These are phyloP conservation scores for Gaertneriomyces semiglobifer DNA, from an alignment of 192 early-diverging fungal genomes.

Conservation along the genomic window DNA sequence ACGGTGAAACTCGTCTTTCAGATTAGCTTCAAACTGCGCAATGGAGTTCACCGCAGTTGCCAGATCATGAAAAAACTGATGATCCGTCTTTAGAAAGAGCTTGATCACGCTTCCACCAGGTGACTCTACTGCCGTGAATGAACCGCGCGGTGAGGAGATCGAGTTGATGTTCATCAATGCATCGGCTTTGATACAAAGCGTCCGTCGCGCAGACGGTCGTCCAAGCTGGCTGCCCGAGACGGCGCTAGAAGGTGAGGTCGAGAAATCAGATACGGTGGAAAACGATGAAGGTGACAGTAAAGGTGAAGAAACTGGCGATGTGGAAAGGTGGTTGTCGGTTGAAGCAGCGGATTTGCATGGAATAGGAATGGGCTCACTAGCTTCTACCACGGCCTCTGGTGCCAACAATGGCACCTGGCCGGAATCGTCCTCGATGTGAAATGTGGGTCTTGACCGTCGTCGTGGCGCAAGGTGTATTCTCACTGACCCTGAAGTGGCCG, in stretches of 20 bases:
- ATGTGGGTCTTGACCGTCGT: background rate
- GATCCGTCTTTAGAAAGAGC: conserved; percentile 21
- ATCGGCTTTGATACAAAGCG: too few relatives aligned
- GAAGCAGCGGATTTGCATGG: background rate
- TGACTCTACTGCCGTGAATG: background rate
- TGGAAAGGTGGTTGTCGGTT: too few relatives aligned
- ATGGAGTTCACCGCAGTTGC: conserved; percentile 20
- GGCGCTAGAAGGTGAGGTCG: too few relatives aligned
- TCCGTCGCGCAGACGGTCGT: too few relatives aligned
- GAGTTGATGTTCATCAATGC: background rate
- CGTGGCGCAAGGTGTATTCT: conserved; percentile 4
- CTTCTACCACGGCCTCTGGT: background rate
- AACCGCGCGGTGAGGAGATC: background rate
- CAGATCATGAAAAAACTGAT: conserved; percentile 22
- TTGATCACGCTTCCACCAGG: conserved; percentile 12
- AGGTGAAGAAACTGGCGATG: too few relatives aligned
- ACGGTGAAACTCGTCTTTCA: conserved; percentile 49
- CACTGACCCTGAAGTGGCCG: background rate
- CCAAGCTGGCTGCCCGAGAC: too few relatives aligned
- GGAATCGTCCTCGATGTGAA: background rate
- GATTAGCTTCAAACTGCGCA: conserved; percentile 51
- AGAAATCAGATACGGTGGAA: too few relatives aligned
- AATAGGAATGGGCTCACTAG: background rate
- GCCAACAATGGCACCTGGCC: background rate
- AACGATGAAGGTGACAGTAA: too few relatives aligned